Evolutionary conservation across 331 rosid genomes (phyloP).

Genomic region (Quercus phellos): DNA sequence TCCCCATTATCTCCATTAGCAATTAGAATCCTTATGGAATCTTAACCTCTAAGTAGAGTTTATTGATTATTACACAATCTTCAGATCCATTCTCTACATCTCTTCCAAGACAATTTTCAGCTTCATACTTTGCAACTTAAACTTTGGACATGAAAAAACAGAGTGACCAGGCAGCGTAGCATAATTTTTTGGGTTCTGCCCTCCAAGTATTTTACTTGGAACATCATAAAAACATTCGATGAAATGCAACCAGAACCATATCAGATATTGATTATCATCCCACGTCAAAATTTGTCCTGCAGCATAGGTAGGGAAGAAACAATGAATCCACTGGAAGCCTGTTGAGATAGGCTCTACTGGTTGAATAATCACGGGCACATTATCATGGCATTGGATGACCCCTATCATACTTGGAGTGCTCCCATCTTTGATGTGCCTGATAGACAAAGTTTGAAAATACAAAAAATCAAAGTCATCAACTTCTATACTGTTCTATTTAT

Average conservation of each 20-base stretch:
- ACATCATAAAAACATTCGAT: neutral
- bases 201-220: slow-evolving; percentile 18
- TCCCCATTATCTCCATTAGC: neutral
- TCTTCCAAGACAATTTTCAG: slow-evolving; percentile 42
- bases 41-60: slow-evolving; percentile 9
- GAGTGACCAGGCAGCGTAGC: slow-evolving; percentile 9
- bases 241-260: slow-evolving; percentile 55
- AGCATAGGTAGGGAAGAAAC: slow-evolving; percentile 72
- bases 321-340: slow-evolving; percentile 85
- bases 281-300: slow-evolving; percentile 82
- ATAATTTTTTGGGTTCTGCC: slow-evolving; percentile 17
- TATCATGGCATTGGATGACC: slow-evolving; percentile 79
- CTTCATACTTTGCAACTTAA: neutral
- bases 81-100: slow-evolving; percentile 25
- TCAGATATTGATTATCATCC: slow-evolving; percentile 75
- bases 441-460: neutral
- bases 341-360: slow-evolving; percentile 69
- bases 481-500: neutral
- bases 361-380: slow-evolving; percentile 88
- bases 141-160: slow-evolving; percentile 24
- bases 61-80: slow-evolving; percentile 24
- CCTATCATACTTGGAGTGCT: slow-evolving; percentile 98
- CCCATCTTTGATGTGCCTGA: slow-evolving; percentile 90
- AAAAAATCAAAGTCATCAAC: neutral
- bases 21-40: slow-evolving; percentile 7